Evolutionary conservation across 176 grass and related monocot species (phyloP).

Genomic region (Typha latifolia): DNA sequence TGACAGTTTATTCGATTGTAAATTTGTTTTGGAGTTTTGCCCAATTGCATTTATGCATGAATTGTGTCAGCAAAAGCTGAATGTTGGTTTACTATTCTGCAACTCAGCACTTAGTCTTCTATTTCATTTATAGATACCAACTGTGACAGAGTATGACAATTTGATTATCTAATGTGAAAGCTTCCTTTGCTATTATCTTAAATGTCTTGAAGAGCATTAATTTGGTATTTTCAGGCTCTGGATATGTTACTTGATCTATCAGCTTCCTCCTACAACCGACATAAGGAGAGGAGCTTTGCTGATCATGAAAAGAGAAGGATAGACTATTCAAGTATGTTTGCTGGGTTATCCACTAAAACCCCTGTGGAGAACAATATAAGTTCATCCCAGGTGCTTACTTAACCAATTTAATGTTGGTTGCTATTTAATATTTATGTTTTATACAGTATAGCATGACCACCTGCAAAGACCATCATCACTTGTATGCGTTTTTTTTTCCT

Average conservation of each 20-base stretch:
- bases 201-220: constrained; percentile 6
- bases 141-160: not conserved
- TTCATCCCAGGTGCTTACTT: constrained; percentile 49
- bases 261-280: constrained; percentile 23
- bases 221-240: constrained; percentile 51
- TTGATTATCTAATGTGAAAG: not conserved
- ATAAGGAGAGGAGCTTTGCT: constrained; percentile 20
- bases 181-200: not conserved
- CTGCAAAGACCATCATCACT: too few relatives aligned
- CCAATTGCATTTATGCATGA: too few relatives aligned
- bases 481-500: too few relatives aligned
- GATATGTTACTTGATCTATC: constrained; percentile 70
- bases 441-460: too few relatives aligned
- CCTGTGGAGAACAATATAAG: constrained; percentile 12
- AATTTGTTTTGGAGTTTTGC: too few relatives aligned
- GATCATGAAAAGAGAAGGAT: constrained; percentile 15
- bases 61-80: not conserved
- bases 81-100: not conserved
- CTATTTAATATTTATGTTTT: not conserved
- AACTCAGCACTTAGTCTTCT: not conserved
- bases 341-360: constrained; percentile 19
- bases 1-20: not conserved
- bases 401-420: not conserved
- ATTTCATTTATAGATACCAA: constrained; percentile 3
- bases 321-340: constrained; percentile 23